Percentiles rank a stretch among this genome's conserved stretches.
These are phyloP conservation scores for Zangia roseola DNA, from an alignment of 768 basidiomycete genomes.

Conservation along the genomic window DNA sequence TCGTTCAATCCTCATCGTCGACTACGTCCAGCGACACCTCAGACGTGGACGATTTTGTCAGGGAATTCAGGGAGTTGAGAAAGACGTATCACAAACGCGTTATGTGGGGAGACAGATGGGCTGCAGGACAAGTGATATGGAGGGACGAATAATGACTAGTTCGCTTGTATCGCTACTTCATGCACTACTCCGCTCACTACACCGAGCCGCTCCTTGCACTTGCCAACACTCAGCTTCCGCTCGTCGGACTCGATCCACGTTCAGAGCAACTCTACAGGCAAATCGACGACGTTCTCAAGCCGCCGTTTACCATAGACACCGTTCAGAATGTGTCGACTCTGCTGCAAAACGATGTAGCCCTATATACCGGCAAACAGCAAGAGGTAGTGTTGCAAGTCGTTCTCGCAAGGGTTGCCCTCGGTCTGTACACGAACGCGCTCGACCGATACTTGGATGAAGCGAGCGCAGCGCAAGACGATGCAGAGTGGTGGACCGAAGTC, in stretches of 20 bases:
- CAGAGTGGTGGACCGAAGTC: conserved; percentile 82
- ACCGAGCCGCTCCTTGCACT: conserved; percentile 23
- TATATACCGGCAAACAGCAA: background rate
- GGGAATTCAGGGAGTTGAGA: conserved; percentile 80
- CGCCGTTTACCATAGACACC: conserved; percentile 17
- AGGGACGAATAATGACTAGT: conserved; percentile 47
- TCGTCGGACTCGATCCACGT: conserved; percentile 5
- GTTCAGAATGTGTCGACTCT: conserved; percentile 15
- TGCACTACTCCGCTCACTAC: conserved; percentile 28
- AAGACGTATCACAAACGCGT: conserved; percentile 93
- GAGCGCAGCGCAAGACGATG: conserved; percentile 66
- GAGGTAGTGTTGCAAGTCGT: conserved; percentile 34
- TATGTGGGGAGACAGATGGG: conserved; percentile 89
- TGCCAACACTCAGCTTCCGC: conserved; percentile 8
- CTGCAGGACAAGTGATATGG: conserved; percentile 83
- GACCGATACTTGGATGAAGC: conserved; percentile 68
- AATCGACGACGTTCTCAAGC: conserved; percentile 20
- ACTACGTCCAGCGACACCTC: conserved; percentile 25
- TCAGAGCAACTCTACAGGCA: conserved; percentile 11
- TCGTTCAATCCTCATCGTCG: conserved; percentile 61
- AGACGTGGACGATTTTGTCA: conserved; percentile 85
- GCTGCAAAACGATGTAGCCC: conserved; percentile 14
- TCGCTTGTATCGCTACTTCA: conserved; percentile 13
- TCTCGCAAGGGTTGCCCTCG: conserved; percentile 48
- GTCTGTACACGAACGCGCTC: conserved; percentile 64